Conservation (phyloP, 208 protist genomes). For the Acanthamoeba rhysodes region DNA sequence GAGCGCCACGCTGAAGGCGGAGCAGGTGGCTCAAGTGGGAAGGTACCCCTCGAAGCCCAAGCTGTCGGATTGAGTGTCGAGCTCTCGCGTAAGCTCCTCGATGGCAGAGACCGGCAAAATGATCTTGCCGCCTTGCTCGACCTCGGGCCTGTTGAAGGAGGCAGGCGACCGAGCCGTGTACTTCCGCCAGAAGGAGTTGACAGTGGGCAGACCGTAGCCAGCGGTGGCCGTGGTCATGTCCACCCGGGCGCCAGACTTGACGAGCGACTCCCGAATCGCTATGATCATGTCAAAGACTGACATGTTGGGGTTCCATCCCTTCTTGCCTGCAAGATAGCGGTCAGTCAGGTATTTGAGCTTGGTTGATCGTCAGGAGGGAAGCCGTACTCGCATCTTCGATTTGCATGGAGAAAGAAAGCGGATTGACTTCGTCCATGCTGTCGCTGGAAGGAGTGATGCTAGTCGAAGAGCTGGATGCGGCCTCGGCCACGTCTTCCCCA, state of each 20-base stretch:
- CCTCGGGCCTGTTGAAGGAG: conserved; percentile 15
- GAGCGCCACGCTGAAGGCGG: not conserved
- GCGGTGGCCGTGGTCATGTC: conserved; percentile 58
- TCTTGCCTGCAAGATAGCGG: not conserved
- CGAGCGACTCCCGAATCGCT: not conserved
- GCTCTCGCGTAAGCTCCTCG: conserved; percentile 45
- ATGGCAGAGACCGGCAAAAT: conserved; percentile 59
- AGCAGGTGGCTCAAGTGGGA: not conserved
- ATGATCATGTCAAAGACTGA: conserved; percentile 53
- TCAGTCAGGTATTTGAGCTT: not conserved
- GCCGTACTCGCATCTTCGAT: conserved; percentile 37
- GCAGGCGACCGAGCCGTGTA: not conserved
- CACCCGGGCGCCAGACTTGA: conserved; percentile 53
- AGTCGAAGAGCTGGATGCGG: not conserved
- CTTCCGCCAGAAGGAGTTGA: conserved; percentile 64
- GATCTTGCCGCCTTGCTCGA: conserved; percentile 68
- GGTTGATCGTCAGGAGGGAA: not conserved
- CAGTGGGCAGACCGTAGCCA: conserved; percentile 54
- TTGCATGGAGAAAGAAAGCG: conserved; percentile 65
- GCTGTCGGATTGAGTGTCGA: conserved; percentile 41
- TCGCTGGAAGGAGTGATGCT: conserved; percentile 33
- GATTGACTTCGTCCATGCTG: conserved; percentile 47
- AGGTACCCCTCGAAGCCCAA: conserved; percentile 29
- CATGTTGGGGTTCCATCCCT: conserved; percentile 57
- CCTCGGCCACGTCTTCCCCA: not conserved